Percentiles rank a stretch among this genome's conserved stretches.
Conservation (phyloP, 2,329 filamentous ascomycete species). For the Fusarium mexicanum region DNA sequence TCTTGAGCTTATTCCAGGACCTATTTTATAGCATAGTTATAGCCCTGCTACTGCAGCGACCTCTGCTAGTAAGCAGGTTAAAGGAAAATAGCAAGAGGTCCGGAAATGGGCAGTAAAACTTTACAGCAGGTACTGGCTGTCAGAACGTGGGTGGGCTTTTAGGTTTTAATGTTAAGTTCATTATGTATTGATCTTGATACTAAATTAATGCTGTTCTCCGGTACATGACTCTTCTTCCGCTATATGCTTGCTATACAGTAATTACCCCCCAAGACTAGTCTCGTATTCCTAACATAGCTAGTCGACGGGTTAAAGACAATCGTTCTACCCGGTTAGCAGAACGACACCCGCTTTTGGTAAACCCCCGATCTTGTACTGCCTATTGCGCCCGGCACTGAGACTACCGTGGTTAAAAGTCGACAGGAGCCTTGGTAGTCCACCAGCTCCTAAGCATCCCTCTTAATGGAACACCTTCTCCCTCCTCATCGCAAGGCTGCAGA, state of each 20-base stretch:
- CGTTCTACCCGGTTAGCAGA: no score
- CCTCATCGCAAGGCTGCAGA: not conserved
- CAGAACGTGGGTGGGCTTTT: accelerated
- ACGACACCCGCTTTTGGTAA: no score
- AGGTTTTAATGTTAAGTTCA: not conserved
- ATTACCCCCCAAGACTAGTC: not conserved
- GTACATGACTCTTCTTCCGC: no score
- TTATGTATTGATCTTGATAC: not conserved
- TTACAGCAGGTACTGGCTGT: not conserved
- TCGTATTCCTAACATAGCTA: not conserved
- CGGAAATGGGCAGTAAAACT: no score
- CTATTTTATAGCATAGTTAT: no score
- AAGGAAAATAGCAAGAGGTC: no score
- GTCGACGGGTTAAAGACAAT: not conserved
- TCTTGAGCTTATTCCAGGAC: not conserved
- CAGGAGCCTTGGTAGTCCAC: no score
- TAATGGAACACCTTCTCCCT: conserved; percentile 10
- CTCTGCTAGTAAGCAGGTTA: no score
- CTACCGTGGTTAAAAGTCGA: no score
- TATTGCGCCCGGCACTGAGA: no score
- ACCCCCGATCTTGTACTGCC: accelerated
- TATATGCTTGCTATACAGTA: no score
- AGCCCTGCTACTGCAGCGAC: no score
- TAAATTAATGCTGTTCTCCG: not conserved
- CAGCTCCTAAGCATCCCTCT: accelerated